A percentile compares a stretch with the other conserved stretches of the same genome.
These are phyloP conservation scores for Penicillium sp. DNA, from an alignment of 2,329 filamentous ascomycete genomes.

Conservation along the genomic window DNA sequence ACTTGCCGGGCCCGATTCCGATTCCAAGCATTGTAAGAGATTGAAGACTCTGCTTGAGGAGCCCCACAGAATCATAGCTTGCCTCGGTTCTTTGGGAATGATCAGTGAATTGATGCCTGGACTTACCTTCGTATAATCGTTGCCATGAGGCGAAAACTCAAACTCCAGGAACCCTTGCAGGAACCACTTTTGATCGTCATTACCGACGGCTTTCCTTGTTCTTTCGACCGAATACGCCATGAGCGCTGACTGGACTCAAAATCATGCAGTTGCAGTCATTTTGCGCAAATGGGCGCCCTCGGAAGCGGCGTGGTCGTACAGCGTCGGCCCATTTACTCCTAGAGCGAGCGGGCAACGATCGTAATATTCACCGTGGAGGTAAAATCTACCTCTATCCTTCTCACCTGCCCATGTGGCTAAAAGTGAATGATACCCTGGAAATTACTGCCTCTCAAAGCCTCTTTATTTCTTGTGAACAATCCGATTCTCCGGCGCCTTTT, in stretches of 20 bases:
- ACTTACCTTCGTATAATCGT: not conserved
- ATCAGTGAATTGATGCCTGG: not conserved
- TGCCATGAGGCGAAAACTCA: not conserved
- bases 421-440: not conserved
- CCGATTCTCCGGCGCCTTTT: not conserved
- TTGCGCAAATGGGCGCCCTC: not conserved
- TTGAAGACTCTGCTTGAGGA: not conserved
- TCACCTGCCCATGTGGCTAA: not conserved
- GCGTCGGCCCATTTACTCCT: slow-evolving; percentile 11
- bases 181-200: not conserved
- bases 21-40: slow-evolving; percentile 5
- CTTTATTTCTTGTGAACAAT: not conserved
- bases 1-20: not conserved
- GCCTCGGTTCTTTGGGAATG: not conserved
- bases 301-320: slow-evolving; percentile 15
- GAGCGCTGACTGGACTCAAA: not conserved
- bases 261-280: not conserved
- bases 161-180: slow-evolving; percentile 3
- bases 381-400: slow-evolving; percentile 9
- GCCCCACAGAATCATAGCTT: not conserved
- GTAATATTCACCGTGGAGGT: slow-evolving; percentile 16
- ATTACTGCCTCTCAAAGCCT: not conserved
- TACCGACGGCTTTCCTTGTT: not conserved
- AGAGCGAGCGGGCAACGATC: slow-evolving; percentile 11
- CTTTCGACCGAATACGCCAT: not conserved